These are phyloP conservation scores for Boletellus sp. DNA, from an alignment of 768 basidiomycete species.

Conservation along the genomic window DNA sequence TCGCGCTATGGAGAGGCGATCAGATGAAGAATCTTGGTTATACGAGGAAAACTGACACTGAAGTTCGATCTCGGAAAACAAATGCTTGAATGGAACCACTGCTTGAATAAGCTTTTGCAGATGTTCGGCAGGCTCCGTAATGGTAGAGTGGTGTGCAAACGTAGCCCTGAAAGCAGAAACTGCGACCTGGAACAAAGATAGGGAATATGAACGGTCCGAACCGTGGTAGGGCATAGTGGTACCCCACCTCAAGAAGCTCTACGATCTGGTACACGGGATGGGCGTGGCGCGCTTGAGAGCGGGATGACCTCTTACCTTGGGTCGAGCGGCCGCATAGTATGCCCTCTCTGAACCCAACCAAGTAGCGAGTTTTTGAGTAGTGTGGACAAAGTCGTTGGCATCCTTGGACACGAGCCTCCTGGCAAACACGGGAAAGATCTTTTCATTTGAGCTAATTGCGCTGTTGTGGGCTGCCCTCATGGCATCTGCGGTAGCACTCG, in stretches of 20 bases:
- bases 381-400: conserved; percentile 15
- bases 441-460: conserved; percentile 32
- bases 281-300: conserved; percentile 1
- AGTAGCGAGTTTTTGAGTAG: conserved; percentile 35
- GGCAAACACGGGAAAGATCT: conserved; percentile 35
- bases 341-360: conserved; percentile 49
- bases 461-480: conserved; percentile 15
- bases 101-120: conserved; percentile 18
- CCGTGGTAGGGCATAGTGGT: neutral
- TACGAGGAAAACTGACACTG: conserved; percentile 14
- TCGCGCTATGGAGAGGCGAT: conserved; percentile 13
- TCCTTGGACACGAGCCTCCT: conserved; percentile 33
- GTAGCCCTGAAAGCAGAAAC: conserved; percentile 12
- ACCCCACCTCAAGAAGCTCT: conserved; percentile 44
- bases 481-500: conserved; percentile 1
- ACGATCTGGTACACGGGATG: conserved; percentile 40
- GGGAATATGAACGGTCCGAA: neutral
- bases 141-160: conserved; percentile 3
- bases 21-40: neutral
- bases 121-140: conserved; percentile 3
- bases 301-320: conserved; percentile 37
- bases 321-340: conserved; percentile 49
- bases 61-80: conserved; percentile 23
- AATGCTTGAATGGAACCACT: conserved; percentile 18
- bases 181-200: conserved; percentile 20